These are phyloP conservation scores for Omphalotus guepiniiformis DNA, from an alignment of 768 basidiomycete genomes.

Conservation along the genomic window DNA sequence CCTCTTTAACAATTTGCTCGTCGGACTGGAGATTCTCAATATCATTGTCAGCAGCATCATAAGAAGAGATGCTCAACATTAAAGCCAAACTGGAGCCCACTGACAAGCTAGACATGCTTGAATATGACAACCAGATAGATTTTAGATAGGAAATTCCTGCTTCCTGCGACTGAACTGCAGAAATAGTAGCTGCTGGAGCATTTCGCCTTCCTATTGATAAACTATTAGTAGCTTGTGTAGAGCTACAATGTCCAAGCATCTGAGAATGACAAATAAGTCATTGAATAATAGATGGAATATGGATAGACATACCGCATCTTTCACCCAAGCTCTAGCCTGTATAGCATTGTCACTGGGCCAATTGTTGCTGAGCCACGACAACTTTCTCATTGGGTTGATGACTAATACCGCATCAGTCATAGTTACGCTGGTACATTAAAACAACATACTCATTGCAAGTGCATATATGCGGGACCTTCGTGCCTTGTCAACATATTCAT, in stretches of 20 bases:
- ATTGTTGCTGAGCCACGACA: background rate
- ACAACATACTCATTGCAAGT: background rate
- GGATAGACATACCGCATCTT: background rate
- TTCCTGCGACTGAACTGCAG: background rate
- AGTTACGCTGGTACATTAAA: no score
- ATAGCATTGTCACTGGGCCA: background rate
- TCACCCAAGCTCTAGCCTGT: background rate
- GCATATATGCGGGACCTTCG: background rate
- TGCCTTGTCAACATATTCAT: slow-evolving; percentile 1
- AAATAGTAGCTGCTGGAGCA: background rate
- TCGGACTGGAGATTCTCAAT: background rate
- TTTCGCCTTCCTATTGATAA: no score
- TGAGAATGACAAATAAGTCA: background rate
- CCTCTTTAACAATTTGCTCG: background rate
- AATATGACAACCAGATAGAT: no score
- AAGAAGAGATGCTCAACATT: background rate
- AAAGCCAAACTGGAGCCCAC: no score
- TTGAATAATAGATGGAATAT: background rate
- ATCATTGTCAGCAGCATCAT: background rate
- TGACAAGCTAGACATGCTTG: no score
- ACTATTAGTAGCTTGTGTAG: background rate
- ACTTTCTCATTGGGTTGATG: background rate
- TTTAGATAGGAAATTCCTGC: background rate
- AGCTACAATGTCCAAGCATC: background rate
- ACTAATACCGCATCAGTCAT: no score